These are phyloP conservation scores for Dryas drummondii DNA, from an alignment of 306 rosid species.

Conservation along the genomic window DNA sequence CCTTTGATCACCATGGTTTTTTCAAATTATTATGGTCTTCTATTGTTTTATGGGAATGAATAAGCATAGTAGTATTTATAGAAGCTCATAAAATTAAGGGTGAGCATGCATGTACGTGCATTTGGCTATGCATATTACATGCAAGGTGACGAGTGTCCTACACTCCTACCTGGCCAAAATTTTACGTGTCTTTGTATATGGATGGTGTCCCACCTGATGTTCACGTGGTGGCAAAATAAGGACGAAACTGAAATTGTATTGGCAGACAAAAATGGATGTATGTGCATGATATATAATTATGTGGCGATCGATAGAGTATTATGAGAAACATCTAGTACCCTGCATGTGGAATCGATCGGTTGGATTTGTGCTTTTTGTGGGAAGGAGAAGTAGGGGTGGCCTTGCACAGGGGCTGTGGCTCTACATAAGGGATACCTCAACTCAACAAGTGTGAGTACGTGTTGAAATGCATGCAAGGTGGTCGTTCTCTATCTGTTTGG, in stretches of 20 bases:
- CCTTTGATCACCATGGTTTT: too few species aligned
- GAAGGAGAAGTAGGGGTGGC: too few species aligned
- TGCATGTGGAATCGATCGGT: too few species aligned
- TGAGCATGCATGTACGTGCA: conserved; percentile 3
- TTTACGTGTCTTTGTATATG: conserved; percentile 14
- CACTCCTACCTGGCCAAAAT: neutral
- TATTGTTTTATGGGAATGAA: too few species aligned
- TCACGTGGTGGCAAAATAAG: conserved; percentile 17
- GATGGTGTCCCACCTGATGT: neutral
- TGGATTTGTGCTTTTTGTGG: too few species aligned
- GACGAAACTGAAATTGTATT: neutral
- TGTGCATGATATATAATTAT: neutral
- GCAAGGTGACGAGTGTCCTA: conserved; percentile 41
- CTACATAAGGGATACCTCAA: neutral
- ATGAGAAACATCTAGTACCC: neutral
- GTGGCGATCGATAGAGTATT: neutral
- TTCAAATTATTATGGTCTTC: too few species aligned
- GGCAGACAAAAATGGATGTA: neutral
- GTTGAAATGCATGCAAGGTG: conserved; percentile 26
- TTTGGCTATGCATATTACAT: conserved; percentile 14
- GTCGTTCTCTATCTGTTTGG: too few species aligned
- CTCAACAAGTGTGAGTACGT: conserved; percentile 7
- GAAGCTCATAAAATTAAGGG: neutral
- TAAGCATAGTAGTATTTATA: neutral
- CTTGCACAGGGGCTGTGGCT: too few species aligned